Evolutionary conservation across 73 alveolate species (phyloP).

Genomic region (Tetrahymena thermophila): DNA sequence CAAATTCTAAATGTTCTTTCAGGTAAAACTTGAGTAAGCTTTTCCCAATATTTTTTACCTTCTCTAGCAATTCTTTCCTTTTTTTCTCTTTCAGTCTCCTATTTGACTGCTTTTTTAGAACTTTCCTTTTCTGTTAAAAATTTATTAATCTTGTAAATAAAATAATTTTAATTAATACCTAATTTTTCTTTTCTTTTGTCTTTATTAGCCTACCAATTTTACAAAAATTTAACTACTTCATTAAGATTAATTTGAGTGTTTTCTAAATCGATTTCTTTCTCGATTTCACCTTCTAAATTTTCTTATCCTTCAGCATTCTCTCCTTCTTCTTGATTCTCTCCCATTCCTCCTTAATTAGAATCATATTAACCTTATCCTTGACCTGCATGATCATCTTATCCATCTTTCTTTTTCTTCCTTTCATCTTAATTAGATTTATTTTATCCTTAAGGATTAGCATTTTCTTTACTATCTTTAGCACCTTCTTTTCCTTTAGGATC

Average conservation of each 20-base stretch:
- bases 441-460: neutral
- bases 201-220: conserved; percentile 53
- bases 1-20: conserved; percentile 72
- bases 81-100: conserved; percentile 80
- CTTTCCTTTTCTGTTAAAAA: conserved; percentile 50
- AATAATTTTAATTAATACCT: conserved; percentile 12
- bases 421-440: neutral
- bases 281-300: neutral
- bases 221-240: conserved; percentile 60
- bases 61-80: conserved; percentile 75
- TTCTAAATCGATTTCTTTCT: conserved; percentile 54
- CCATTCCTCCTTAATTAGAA: neutral
- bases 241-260: conserved; percentile 49
- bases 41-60: conserved; percentile 81
- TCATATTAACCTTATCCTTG: neutral
- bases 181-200: conserved; percentile 65
- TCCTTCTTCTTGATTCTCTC: conserved; percentile 17
- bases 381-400: neutral
- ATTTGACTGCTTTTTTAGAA: conserved; percentile 50
- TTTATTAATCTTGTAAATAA: neutral
- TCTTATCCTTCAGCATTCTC: neutral
- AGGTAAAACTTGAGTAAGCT: conserved; percentile 66
- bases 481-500: neutral
- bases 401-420: neutral
- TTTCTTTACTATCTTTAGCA: neutral